Base-by-base conservation (phyloP, 768 basidiomycete species). In the Lentinula aciculospora region DNA sequence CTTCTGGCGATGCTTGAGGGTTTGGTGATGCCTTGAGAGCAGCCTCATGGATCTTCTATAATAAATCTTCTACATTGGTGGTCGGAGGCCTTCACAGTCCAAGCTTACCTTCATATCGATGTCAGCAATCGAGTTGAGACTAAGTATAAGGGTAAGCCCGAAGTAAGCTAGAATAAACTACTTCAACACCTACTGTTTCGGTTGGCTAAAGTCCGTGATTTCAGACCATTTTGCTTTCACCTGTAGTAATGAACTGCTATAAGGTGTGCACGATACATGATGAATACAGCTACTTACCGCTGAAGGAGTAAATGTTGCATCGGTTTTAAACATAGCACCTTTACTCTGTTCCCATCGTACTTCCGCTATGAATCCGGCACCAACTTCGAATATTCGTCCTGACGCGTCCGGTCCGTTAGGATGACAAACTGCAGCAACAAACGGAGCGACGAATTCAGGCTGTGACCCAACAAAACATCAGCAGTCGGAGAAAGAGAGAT, bases 361-460 rank as follows among this genome's bases (percentile, higher is more conserved):
- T 71, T 97, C 92, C 8, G 92, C 89, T 55, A 93, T 75, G 68
- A 86, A 98, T 3, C 95, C 96, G 47, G 91, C 97, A 32, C 95
- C 97, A 36, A 94, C 80, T 72, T 98, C 95, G 62, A 94, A 98
- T 17, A 96, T 80, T 67, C 82, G 85, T 31, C 93, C 93, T 27
- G 80, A 84, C 0, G 85, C 87, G 58, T 91, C 86, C 15, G 85
- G 83, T 1, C 86, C 90, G 56, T 94, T 84, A 13, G 92, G 92
- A 59, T 96, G 92, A 59, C 85, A 88, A 15, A 98, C 79, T 8
- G 90, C 93, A 10, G 80, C 86, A 31, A 98, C 94, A 62, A 98
- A 85, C 1, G 97, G 96, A 1, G 93, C 94, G 50, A 99, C 88
- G 60, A 87, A 92, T 67, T 91, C 89, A 13, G 97, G 97, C 85